A percentile compares a stretch with the other conserved stretches of the same genome.
phyloP scores from a whole-genome alignment of 495 filamentous ascomycete genomes.

The Penicillium parvum region DNA sequence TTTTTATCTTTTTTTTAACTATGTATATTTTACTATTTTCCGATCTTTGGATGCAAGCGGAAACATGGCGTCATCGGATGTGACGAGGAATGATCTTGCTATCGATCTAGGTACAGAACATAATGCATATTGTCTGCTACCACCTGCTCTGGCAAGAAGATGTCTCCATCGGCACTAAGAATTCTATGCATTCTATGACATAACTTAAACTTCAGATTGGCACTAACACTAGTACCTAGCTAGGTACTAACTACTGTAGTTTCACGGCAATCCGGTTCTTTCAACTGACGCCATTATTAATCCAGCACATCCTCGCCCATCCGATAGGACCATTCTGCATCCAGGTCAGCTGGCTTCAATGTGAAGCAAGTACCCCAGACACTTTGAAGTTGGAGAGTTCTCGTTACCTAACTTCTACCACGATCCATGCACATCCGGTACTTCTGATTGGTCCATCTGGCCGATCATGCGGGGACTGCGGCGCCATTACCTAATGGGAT shows the following conservation, averaged over 20 bases:
- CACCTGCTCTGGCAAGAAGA: too few relatives aligned
- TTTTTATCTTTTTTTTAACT: constrained; percentile 12
- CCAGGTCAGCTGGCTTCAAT: constrained; percentile 15
- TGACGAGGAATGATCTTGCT: constrained; percentile 3
- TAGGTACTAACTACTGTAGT: too few relatives aligned
- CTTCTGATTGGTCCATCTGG: constrained; percentile 9
- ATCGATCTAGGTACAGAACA: background rate
- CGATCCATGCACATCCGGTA: constrained; percentile 4
- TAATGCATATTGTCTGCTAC: too few relatives aligned
- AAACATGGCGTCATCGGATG: constrained; percentile 19
- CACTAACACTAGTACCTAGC: background rate
- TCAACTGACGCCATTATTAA: too few relatives aligned
- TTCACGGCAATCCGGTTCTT: too few relatives aligned
- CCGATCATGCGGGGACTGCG: constrained; percentile 23
- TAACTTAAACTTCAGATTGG: constrained; percentile 6
- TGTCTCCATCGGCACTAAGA: too few relatives aligned
- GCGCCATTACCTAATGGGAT: constrained; percentile 23
- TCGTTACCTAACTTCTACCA: constrained; percentile 21
- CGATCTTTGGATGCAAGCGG: constrained; percentile 13
- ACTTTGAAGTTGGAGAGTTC: constrained; percentile 6
- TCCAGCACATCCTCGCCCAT: constrained; percentile 5
- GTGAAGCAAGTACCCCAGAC: constrained; percentile 15
- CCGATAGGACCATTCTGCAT: constrained; percentile 11
- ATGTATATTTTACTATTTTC: constrained; percentile 1
- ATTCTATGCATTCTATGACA: too few relatives aligned